A percentile compares a stretch with the other conserved stretches of the same genome.
phyloP scores from a whole-genome alignment of 768 basidiomycete species.

The Boletus sp. region DNA sequence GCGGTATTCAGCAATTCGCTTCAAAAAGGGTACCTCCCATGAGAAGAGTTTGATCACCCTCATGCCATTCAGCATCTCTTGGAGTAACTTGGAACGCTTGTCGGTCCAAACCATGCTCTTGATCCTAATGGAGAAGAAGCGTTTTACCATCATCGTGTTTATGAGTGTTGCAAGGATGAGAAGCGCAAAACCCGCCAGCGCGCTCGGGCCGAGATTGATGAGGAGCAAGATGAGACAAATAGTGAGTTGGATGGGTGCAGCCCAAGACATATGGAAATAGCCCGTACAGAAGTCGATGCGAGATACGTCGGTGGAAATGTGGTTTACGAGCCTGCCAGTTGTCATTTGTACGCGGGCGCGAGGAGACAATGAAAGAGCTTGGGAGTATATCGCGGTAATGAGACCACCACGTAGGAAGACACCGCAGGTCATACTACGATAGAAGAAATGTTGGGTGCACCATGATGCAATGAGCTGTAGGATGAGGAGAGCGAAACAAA shows the following conservation, averaged over 20 bases:
- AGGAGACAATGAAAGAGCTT: conserved; percentile 71
- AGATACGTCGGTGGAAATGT: conserved; percentile 90
- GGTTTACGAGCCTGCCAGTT: conserved; percentile 89
- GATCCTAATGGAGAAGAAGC: conserved; percentile 52
- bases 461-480: conserved; percentile 68
- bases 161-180: conserved; percentile 71
- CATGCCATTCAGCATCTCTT: conserved; percentile 87
- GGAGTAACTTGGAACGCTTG: conserved; percentile 81
- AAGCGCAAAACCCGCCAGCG: conserved; percentile 54
- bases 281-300: conserved; percentile 85
- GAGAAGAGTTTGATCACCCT: conserved; percentile 91
- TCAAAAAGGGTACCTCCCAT: conserved; percentile 81
- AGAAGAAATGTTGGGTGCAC: conserved; percentile 81
- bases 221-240: conserved; percentile 76
- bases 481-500: conserved; percentile 63
- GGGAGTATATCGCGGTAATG: conserved; percentile 82
- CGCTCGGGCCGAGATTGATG: conserved; percentile 62
- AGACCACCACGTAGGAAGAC: conserved; percentile 81
- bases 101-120: conserved; percentile 89
- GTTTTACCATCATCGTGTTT: conserved; percentile 72
- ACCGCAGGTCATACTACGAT: conserved; percentile 67
- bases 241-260: conserved; percentile 70
- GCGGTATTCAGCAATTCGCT: conserved; percentile 67
- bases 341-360: conserved; percentile 76
- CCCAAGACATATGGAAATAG: conserved; percentile 80